Percentiles rank a stretch among this genome's conserved stretches.
phyloP scores from a whole-genome alignment of 257 asterid genomes.

The Parsonsia alboflavescens region DNA sequence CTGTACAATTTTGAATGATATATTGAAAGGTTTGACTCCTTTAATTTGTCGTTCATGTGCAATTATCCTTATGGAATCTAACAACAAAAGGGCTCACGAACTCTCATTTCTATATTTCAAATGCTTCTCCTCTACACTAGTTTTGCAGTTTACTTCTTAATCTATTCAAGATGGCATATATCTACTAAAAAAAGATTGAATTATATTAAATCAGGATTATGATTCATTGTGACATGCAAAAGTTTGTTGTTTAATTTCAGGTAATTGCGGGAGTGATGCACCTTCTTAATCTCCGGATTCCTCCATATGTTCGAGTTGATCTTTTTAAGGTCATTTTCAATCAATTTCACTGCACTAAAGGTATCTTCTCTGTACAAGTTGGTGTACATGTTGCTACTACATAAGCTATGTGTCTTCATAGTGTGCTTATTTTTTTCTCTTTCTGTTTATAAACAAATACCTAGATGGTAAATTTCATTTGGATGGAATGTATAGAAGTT shows the following conservation, averaged over 20 bases:
- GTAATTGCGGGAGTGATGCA: conserved; percentile 74
- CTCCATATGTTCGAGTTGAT: conserved; percentile 76
- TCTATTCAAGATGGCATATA: background rate
- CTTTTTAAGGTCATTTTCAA: conserved; percentile 64
- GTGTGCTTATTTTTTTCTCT: background rate
- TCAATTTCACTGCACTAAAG: conserved; percentile 20
- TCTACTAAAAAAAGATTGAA: background rate
- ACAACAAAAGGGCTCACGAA: background rate
- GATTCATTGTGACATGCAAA: background rate
- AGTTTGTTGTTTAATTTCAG: conserved; percentile 29
- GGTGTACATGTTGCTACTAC: background rate
- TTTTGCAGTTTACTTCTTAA: background rate
- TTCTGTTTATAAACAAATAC: background rate
- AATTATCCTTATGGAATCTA: background rate
- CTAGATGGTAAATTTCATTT: background rate
- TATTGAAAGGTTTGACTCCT: background rate
- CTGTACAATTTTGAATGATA: background rate
- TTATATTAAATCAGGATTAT: background rate
- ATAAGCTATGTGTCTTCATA: background rate
- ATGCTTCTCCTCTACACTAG: background rate
- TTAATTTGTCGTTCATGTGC: background rate
- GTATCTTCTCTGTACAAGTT: background rate
- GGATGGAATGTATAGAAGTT: background rate
- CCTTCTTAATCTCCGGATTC: conserved; percentile 56
- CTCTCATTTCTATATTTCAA: background rate